A percentile compares a stretch with the other conserved stretches of the same genome.
Conservation (phyloP, 2,329 filamentous ascomycete species). For the Mycocentrospora acerina region DNA sequence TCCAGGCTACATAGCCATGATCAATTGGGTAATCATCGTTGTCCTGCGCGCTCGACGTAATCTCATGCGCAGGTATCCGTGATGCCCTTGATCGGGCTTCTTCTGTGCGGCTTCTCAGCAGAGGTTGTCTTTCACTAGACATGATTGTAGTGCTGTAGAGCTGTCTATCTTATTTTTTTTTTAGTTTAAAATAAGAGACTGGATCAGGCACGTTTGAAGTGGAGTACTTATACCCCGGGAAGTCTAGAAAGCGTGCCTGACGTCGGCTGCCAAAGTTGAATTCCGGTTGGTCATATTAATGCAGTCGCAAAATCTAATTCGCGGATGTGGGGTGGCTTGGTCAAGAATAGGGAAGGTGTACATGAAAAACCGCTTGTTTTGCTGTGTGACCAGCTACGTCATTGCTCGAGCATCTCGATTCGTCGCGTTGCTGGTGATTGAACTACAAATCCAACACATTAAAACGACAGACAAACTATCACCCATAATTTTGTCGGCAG, state of each 20-base stretch:
- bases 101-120: conserved; percentile 9
- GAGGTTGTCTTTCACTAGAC: conserved; percentile 10
- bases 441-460: no score
- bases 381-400: no score
- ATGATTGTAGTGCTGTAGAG: conserved; percentile 1
- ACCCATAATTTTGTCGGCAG: no score
- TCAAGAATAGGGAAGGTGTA: not conserved
- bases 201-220: conserved; percentile 1
- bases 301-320: no score
- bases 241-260: not conserved
- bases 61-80: conserved; percentile 9
- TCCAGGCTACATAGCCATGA: conserved; percentile 43
- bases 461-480: no score
- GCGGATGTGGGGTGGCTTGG: not conserved
- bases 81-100: conserved; percentile 1
- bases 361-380: not conserved
- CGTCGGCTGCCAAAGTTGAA: conserved; percentile 3
- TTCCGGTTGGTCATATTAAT: conserved; percentile 2
- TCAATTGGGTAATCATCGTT: conserved; percentile 17
- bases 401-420: no score
- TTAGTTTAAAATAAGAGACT: conserved; percentile 1
- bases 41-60: conserved; percentile 10
- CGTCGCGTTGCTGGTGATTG: no score
- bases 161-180: conserved; percentile 1
- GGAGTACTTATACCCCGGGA: not conserved